phyloP scores from a whole-genome alignment of 2,329 filamentous ascomycete species.

The Monosporascus sp. region DNA sequence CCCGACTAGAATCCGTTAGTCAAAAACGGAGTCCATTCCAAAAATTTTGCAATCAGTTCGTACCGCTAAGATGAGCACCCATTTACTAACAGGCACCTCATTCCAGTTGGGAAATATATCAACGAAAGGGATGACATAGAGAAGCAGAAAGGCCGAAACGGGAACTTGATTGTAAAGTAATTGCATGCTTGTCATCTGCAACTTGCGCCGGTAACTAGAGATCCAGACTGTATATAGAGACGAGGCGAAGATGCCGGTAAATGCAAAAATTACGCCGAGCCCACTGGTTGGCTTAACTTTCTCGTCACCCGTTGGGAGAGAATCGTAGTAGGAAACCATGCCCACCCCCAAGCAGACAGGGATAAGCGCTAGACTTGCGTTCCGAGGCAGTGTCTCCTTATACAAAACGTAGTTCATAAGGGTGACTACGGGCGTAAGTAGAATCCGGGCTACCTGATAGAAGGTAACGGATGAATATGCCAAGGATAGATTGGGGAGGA shows the following conservation, averaged over 20 bases:
- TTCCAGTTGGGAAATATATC: constrained; percentile 57
- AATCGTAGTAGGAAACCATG: constrained; percentile 65
- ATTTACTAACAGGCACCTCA: constrained; percentile 45
- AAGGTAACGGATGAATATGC: constrained; percentile 65
- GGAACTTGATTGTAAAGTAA: constrained; percentile 65
- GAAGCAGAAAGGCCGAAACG: constrained; percentile 55
- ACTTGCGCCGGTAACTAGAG: constrained; percentile 58
- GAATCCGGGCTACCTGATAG: constrained; percentile 64
- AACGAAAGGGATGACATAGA: constrained; percentile 62
- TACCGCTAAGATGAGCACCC: constrained; percentile 57
- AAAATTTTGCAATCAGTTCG: constrained; percentile 12
- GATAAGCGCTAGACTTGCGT: constrained; percentile 50
- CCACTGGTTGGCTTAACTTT: constrained; percentile 51
- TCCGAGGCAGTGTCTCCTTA: constrained; percentile 47
- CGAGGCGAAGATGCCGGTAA: constrained; percentile 59
- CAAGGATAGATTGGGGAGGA: constrained; percentile 63
- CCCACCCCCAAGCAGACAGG: constrained; percentile 61
- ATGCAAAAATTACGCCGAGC: constrained; percentile 60
- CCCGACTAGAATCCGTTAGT: constrained; percentile 46
- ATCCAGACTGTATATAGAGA: constrained; percentile 68
- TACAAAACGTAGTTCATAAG: constrained; percentile 62
- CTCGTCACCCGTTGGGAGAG: constrained; percentile 42
- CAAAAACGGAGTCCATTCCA: neutral
- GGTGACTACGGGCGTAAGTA: constrained; percentile 62
- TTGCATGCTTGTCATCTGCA: constrained; percentile 65